Percentiles rank a stretch among this genome's conserved stretches.
Evolutionary conservation across 495 filamentous ascomycete species (phyloP).

Genomic region (Daldinia grandis): DNA sequence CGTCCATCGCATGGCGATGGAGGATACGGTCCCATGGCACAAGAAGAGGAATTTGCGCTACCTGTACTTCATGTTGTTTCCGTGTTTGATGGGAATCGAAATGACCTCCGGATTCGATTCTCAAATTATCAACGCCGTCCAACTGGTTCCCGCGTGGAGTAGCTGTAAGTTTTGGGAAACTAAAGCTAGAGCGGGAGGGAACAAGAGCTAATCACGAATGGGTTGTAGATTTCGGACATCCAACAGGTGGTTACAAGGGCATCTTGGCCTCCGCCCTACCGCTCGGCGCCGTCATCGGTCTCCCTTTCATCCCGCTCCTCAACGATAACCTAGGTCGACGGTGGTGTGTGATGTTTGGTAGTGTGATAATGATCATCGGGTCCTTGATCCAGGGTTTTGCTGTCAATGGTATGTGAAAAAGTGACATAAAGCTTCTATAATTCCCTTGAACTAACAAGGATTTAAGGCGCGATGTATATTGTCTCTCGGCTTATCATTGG

Average conservation of each 20-base stretch:
- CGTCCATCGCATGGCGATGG: constrained; percentile 63
- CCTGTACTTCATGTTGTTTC: constrained; percentile 70
- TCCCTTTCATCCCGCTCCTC: constrained; percentile 66
- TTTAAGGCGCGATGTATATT: constrained; percentile 65
- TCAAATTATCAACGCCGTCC: constrained; percentile 74
- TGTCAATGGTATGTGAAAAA: constrained; percentile 51
- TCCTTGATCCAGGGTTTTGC: constrained; percentile 64
- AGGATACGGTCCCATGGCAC: constrained; percentile 67
- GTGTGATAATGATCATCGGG: constrained; percentile 64
- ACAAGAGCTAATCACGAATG: constrained; percentile 7
- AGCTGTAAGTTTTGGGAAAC: constrained; percentile 58
- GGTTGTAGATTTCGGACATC: constrained; percentile 52
- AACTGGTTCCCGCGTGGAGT: constrained; percentile 67
- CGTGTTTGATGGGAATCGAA: constrained; percentile 74
- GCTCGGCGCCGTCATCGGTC: constrained; percentile 58
- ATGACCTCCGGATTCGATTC: constrained; percentile 78
- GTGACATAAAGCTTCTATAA: not conserved
- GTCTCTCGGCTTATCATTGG: constrained; percentile 71
- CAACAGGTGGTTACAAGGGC: constrained; percentile 55
- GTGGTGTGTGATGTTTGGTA: constrained; percentile 68
- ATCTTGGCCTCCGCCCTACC: constrained; percentile 56
- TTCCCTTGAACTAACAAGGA: not conserved
- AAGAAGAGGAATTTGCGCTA: constrained; percentile 68
- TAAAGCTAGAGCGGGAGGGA: not conserved
- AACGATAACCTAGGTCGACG: constrained; percentile 65